phyloP scores from a whole-genome alignment of 176 grass and related monocot species.

The Chloris gayana region DNA sequence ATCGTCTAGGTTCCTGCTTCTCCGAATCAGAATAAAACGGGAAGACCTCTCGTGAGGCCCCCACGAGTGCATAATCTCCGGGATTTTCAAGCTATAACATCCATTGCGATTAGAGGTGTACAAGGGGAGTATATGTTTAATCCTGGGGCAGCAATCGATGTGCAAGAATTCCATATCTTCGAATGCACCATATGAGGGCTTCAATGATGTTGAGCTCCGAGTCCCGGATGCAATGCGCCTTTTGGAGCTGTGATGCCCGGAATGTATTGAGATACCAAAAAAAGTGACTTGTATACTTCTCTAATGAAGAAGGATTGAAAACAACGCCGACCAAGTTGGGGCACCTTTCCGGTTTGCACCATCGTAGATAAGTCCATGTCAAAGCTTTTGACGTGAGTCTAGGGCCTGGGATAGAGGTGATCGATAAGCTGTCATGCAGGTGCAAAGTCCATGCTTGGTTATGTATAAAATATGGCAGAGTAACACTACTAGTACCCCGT shows the following conservation, averaged over 20 bases:
- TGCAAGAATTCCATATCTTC: neutral
- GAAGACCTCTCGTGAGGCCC: neutral
- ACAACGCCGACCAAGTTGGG: neutral
- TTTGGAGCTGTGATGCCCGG: too few relatives aligned
- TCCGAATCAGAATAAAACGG: neutral
- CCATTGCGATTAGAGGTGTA: accelerated
- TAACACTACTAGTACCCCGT: neutral
- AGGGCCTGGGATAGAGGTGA: too few relatives aligned
- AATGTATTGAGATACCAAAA: too few relatives aligned
- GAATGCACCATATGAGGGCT: too few relatives aligned
- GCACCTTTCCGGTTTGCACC: slow-evolving; percentile 24
- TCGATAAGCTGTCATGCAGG: neutral
- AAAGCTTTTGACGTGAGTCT: accelerated
- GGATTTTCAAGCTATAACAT: neutral
- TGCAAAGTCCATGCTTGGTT: accelerated
- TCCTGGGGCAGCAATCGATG: slow-evolving; percentile 6
- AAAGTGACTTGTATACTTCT: accelerated
- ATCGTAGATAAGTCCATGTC: accelerated
- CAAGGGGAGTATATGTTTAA: too few relatives aligned
- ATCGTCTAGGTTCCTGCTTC: neutral
- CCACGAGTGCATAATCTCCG: slow-evolving; percentile 17
- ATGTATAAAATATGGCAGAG: neutral
- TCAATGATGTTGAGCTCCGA: too few relatives aligned
- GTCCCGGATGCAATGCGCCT: too few relatives aligned
- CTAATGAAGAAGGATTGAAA: neutral